These are phyloP conservation scores for Aspergillus tamarii DNA, from an alignment of 2,329 filamentous ascomycete species.

Conservation along the genomic window DNA sequence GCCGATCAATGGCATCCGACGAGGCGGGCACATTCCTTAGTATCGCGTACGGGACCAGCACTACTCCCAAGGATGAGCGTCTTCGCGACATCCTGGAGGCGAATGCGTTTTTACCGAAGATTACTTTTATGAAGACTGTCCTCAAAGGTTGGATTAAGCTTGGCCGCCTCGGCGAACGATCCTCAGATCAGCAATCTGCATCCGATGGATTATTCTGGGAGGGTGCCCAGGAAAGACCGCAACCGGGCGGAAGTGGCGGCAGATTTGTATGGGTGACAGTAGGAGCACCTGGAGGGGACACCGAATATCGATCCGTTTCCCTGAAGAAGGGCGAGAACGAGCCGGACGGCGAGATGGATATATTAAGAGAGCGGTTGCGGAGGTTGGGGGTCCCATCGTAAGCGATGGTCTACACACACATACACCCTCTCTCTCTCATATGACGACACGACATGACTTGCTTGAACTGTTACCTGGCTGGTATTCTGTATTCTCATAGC, in stretches of 20 bases:
- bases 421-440: constrained; percentile 10
- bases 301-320: constrained; percentile 44
- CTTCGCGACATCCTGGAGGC: constrained; percentile 48
- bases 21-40: constrained; percentile 45
- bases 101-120: constrained; percentile 49
- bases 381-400: constrained; percentile 24
- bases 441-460: constrained; percentile 29
- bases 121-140: constrained; percentile 45
- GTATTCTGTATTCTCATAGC: not conserved
- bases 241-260: constrained; percentile 47
- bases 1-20: constrained; percentile 45
- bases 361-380: constrained; percentile 34
- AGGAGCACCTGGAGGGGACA: constrained; percentile 52
- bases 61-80: constrained; percentile 39
- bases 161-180: constrained; percentile 41
- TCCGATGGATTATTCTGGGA: constrained; percentile 41
- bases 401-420: not conserved
- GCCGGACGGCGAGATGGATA: constrained; percentile 33
- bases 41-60: constrained; percentile 40
- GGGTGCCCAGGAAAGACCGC: constrained; percentile 45
- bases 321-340: constrained; percentile 29
- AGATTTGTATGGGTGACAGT: constrained; percentile 58
- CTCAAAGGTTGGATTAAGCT: constrained; percentile 45
- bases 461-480: constrained; percentile 8
- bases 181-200: constrained; percentile 15